A percentile compares a stretch with the other conserved stretches of the same genome.
Evolutionary conservation across 768 basidiomycete genomes (phyloP).

Genomic region (Mrakia hoshinonis): DNA sequence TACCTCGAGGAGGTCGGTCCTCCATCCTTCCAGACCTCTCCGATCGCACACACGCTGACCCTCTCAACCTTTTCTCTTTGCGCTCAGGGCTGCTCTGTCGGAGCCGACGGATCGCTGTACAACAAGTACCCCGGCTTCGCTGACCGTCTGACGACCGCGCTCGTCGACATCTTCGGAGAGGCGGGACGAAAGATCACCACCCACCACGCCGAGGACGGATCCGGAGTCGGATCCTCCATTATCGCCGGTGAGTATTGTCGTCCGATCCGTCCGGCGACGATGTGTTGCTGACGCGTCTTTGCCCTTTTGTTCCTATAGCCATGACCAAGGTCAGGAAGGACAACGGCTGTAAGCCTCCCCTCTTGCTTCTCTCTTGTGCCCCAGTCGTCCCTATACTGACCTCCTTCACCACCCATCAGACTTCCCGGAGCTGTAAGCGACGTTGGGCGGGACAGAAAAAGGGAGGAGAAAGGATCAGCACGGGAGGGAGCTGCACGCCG

Average conservation of each 20-base stretch:
- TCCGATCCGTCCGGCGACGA: background rate
- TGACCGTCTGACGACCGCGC: constrained; percentile 81
- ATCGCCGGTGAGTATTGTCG: constrained; percentile 52
- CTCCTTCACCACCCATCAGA: background rate
- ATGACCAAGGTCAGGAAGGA: constrained; percentile 82
- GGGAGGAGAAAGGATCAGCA: background rate
- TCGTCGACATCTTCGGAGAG: constrained; percentile 91
- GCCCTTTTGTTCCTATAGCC: constrained; percentile 47
- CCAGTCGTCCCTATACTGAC: background rate
- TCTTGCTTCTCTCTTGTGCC: background rate
- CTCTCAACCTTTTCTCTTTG: background rate
- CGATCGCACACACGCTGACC: background rate
- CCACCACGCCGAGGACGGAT: constrained; percentile 79
- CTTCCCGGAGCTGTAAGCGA: constrained; percentile 1
- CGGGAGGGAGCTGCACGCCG: too few relatives aligned
- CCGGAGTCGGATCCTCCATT: constrained; percentile 91
- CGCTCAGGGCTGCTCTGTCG: constrained; percentile 49
- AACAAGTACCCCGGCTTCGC: constrained; percentile 97
- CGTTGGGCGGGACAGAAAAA: background rate
- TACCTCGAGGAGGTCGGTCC: constrained; percentile 60
- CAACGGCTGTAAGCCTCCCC: constrained; percentile 42
- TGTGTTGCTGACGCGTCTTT: background rate
- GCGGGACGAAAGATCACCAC: constrained; percentile 76
- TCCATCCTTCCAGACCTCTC: background rate
- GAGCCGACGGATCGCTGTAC: constrained; percentile 53